Evolutionary conservation across 1,139 yeast species (phyloP).

Genomic region (Hemisphaericaspora xylanilytica): DNA sequence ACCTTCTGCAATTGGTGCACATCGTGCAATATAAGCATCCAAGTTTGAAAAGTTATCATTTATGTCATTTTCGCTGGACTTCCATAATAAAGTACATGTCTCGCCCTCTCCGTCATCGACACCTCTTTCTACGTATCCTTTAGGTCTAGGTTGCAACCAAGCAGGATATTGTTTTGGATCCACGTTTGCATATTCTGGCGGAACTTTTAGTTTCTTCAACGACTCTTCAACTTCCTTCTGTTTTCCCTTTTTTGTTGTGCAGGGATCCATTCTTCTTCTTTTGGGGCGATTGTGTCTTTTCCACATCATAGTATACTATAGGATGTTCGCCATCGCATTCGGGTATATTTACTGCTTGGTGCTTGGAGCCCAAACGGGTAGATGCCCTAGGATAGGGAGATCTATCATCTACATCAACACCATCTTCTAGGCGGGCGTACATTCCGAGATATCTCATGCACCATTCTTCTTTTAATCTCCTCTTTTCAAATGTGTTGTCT

Average conservation of each 20-base stretch:
- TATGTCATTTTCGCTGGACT: slow-evolving; percentile 36
- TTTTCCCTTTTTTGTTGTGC: slow-evolving; percentile 20
- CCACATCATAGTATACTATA: slow-evolving; percentile 63
- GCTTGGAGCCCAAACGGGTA: slow-evolving; percentile 71
- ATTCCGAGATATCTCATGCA: slow-evolving; percentile 77
- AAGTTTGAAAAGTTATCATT: slow-evolving; percentile 35
- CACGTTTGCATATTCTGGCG: slow-evolving; percentile 42
- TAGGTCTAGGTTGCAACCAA: slow-evolving; percentile 79
- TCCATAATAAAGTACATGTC: slow-evolving; percentile 73
- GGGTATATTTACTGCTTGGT: slow-evolving; percentile 65
- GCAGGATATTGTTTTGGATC: slow-evolving; percentile 55
- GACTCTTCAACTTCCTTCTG: slow-evolving; percentile 23
- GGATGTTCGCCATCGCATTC: slow-evolving; percentile 64
- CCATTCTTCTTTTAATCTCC: slow-evolving; percentile 69
- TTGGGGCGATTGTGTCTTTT: slow-evolving; percentile 17
- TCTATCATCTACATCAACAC: slow-evolving; percentile 73
- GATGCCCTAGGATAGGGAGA: slow-evolving; percentile 79
- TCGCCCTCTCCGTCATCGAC: slow-evolving; percentile 52
- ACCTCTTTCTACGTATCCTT: slow-evolving; percentile 86
- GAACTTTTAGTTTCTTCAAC: slow-evolving; percentile 43
- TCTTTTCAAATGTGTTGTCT: slow-evolving; percentile 37
- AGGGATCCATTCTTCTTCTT: slow-evolving; percentile 14
- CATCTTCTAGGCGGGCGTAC: slow-evolving; percentile 75
- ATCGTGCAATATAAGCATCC: slow-evolving; percentile 53
- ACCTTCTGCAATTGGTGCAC: slow-evolving; percentile 56